Conservation (phyloP, 345 rosid species). For the Mangifera indica region DNA sequence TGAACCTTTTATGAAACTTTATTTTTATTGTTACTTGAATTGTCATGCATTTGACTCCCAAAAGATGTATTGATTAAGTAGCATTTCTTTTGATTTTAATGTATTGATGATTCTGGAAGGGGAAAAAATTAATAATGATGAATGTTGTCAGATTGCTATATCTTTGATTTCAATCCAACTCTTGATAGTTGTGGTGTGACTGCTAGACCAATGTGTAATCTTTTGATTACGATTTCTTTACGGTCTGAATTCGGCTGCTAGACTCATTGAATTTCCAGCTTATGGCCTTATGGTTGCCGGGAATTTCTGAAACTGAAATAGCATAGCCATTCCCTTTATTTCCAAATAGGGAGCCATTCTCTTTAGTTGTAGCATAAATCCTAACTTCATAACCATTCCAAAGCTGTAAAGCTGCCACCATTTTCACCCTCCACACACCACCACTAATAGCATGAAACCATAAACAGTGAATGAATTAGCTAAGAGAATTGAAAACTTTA, state of each 20-base stretch:
- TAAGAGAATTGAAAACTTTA: no score
- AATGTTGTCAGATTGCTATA: background rate
- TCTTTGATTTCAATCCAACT: background rate
- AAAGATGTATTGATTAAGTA: background rate
- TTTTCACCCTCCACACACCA: background rate
- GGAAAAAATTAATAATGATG: background rate
- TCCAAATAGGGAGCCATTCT: no score
- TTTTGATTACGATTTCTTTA: background rate
- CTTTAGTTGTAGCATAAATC: background rate
- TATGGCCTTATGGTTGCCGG: background rate
- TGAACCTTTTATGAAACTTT: background rate
- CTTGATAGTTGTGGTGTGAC: background rate
- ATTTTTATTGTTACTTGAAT: background rate
- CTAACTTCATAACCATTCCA: background rate
- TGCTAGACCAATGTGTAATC: background rate
- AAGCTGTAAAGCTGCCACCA: background rate
- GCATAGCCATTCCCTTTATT: background rate
- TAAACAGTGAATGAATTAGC: no score
- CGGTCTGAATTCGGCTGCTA: background rate
- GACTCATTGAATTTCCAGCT: background rate
- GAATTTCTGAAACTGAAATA: background rate
- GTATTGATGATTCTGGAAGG: background rate
- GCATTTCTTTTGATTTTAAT: background rate
- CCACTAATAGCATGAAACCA: background rate
- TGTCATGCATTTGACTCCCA: constrained; percentile 1